Conservation (phyloP, 2,329 filamentous ascomycete genomes). For the Arachnopeziza araneosa region DNA sequence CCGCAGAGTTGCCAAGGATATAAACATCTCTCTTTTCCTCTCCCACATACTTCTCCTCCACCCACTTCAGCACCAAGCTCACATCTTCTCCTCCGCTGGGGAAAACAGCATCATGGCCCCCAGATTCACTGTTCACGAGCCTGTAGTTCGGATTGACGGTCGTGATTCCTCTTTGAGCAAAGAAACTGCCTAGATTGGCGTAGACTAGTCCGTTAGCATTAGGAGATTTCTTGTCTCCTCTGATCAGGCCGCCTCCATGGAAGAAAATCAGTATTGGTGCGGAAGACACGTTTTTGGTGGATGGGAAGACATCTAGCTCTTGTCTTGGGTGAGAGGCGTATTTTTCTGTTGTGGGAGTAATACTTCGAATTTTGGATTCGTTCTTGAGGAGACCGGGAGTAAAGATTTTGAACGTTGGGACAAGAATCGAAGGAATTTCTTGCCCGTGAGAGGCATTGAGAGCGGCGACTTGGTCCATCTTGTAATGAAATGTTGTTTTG, state of each 20-base stretch:
- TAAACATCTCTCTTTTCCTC: conserved; percentile 20
- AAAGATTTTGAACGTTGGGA: conserved; percentile 23
- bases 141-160: conserved; percentile 27
- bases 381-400: conserved; percentile 20
- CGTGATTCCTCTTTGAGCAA: conserved; percentile 21
- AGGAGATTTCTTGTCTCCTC: conserved; percentile 22
- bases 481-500: not conserved
- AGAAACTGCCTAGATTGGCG: conserved; percentile 27
- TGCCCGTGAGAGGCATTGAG: conserved; percentile 15
- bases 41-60: conserved; percentile 8
- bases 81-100: conserved; percentile 29
- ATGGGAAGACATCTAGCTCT: conserved; percentile 25
- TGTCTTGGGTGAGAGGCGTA: conserved; percentile 29
- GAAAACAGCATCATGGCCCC: conserved; percentile 24
- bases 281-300: conserved; percentile 8
- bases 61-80: conserved; percentile 17
- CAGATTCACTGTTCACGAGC: conserved; percentile 18
- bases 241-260: conserved; percentile 26
- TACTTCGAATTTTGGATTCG: conserved; percentile 20
- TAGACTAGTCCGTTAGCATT: conserved; percentile 22
- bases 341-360: conserved; percentile 13
- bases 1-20: conserved; percentile 29
- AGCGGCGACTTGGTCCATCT: conserved; percentile 21
- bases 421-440: conserved; percentile 16
- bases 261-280: conserved; percentile 26